Base-by-base conservation (phyloP, 805 yeast genomes). In the Kodamaea kaohsiungensis region DNA sequence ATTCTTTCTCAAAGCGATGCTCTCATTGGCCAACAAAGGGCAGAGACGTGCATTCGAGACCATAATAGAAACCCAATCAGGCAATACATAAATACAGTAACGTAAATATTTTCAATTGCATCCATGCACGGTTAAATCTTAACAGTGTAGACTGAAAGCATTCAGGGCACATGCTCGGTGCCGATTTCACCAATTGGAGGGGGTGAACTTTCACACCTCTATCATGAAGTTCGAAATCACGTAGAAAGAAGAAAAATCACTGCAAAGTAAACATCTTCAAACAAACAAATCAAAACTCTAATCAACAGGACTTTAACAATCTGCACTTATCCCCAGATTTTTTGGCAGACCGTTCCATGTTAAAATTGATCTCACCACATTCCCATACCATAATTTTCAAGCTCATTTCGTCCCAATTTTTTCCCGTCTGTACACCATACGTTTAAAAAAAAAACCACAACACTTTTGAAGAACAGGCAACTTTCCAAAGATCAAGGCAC, bases 41-140 rank as follows among this genome's bases (percentile, higher is more conserved):
- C 35, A 30, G 35, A 30, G 35, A 30, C 35, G 8, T 30, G 45
- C 2, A 12, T 43, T 43, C 43, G 43, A 43, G 53, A 7, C 30
- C 33, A 48, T n/a, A 38, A 37, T 37, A 18, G 49, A 17, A 13
- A 27, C 53, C 53, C 45, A 25, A 51, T 43, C 45, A n/a, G 53
- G 53, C 43, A 51, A 51, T 38, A 43, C 53, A 51, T 43, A 51
- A 40, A 40, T 19, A 40, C 25, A 12, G 13, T 40, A 40, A 40
- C 45, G 45, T 40, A 40, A 40, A 40, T 40, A 40, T 40, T 40
- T 40, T 40, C 45, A 40, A 40, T 40, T 40, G 45, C 45, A 40
- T 40, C 22, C 25, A 40, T 22, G 25, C 25, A 22, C 6, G 25
- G 3, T 22, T 22, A 6, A 22, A 22, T n/a, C 45, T 30, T 12